phyloP scores from a whole-genome alignment of 2,329 filamentous ascomycete species.

The Botrytis medusae region DNA sequence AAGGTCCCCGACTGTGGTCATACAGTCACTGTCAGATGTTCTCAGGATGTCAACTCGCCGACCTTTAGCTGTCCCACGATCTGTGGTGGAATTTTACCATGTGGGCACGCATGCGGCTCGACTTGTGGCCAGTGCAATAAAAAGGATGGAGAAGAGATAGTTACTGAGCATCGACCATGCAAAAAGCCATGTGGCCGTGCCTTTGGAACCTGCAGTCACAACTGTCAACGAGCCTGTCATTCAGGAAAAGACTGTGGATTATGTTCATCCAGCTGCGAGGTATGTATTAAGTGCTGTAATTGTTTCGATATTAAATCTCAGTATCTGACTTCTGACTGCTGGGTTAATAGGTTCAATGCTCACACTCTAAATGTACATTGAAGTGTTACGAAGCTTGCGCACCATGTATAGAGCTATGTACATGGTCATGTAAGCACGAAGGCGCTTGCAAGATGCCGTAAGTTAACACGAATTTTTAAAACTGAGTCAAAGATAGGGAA shows the following conservation, averaged over 20 bases:
- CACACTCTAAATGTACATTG: constrained; percentile 56
- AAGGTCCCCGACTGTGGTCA: constrained; percentile 58
- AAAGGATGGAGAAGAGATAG: constrained; percentile 37
- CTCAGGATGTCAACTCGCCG: constrained; percentile 43
- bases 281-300: constrained; percentile 31
- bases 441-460: constrained; percentile 43
- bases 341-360: constrained; percentile 55
- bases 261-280: constrained; percentile 53
- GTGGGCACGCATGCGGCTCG: constrained; percentile 58
- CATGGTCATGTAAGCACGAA: constrained; percentile 55
- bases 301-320: background rate
- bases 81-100: constrained; percentile 51
- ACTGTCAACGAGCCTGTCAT: constrained; percentile 55
- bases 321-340: background rate
- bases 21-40: constrained; percentile 50
- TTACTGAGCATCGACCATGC: constrained; percentile 50
- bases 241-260: constrained; percentile 46
- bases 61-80: constrained; percentile 49
- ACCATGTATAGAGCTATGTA: constrained; percentile 59
- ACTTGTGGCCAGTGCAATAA: constrained; percentile 51
- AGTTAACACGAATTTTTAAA: background rate
- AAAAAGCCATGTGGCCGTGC: constrained; percentile 49
- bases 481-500: background rate
- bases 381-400: constrained; percentile 59
- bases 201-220: constrained; percentile 57